Evolutionary conservation across 176 grass and related monocot species (phyloP).

Genomic region (Aegilops umbellulata): DNA sequence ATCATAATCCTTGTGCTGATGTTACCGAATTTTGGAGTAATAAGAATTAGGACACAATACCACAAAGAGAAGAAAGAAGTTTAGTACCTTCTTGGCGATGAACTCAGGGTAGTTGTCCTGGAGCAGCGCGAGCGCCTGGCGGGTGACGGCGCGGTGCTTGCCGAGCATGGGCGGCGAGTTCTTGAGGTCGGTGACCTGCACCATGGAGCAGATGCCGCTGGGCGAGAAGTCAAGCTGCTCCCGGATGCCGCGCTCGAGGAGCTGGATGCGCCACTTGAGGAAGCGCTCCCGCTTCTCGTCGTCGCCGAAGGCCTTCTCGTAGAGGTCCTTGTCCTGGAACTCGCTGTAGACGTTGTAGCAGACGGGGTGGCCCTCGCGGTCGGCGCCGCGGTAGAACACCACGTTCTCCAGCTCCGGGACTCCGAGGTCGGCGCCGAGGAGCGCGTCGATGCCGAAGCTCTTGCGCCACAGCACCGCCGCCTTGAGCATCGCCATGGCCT

Average conservation of each 20-base stretch:
- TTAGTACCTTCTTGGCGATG: conserved; percentile 77
- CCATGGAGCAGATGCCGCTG: conserved; percentile 70
- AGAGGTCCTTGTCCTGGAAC: conserved; percentile 87
- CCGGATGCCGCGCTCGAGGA: conserved; percentile 68
- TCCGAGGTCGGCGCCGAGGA: conserved; percentile 36
- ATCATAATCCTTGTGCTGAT: background rate
- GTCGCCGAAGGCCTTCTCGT: conserved; percentile 64
- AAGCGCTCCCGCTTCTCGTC: conserved; percentile 62
- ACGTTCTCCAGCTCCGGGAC: conserved; percentile 38
- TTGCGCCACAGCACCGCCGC: conserved; percentile 75
- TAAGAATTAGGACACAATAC: background rate
- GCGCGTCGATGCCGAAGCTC: conserved; percentile 56
- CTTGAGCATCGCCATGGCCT: conserved; percentile 74
- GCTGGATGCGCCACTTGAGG: conserved; percentile 74
- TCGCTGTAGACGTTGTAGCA: conserved; percentile 86
- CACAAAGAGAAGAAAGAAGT: background rate
- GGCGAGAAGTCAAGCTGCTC: conserved; percentile 65
- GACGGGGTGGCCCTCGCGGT: conserved; percentile 77
- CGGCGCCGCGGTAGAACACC: conserved; percentile 57
- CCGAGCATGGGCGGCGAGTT: conserved; percentile 87
- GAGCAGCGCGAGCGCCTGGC: conserved; percentile 66
- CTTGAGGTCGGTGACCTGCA: conserved; percentile 96
- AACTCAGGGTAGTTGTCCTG: conserved; percentile 99
- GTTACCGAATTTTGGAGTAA: background rate
- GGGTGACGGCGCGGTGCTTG: conserved; percentile 82